Evolutionary conservation across 257 asterid genomes (phyloP).

Genomic region (Petunia axillaris): DNA sequence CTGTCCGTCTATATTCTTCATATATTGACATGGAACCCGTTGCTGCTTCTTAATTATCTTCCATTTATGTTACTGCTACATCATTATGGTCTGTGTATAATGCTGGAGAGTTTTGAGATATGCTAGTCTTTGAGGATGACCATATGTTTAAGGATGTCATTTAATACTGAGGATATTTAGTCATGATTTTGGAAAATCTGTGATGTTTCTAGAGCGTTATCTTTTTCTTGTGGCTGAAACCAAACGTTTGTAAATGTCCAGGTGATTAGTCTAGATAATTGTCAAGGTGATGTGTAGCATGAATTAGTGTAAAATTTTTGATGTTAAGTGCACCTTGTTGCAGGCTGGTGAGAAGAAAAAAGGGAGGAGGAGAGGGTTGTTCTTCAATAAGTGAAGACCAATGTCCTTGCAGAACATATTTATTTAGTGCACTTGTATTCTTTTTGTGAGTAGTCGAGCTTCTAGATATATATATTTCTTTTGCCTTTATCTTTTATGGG

Average conservation of each 20-base stretch:
- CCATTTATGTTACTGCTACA: background rate
- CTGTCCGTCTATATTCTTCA: background rate
- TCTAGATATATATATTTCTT: slow-evolving; percentile 18
- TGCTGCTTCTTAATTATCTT: background rate
- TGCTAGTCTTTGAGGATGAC: background rate
- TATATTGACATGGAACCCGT: background rate
- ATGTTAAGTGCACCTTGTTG: slow-evolving; percentile 25
- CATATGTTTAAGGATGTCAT: background rate
- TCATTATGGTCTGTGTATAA: background rate
- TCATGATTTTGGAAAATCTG: background rate
- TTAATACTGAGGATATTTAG: background rate
- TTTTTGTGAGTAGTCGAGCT: slow-evolving; percentile 17
- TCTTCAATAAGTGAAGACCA: slow-evolving; percentile 58
- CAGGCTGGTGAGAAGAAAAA: slow-evolving; percentile 91
- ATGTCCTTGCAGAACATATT: slow-evolving; percentile 9
- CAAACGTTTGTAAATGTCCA: background rate
- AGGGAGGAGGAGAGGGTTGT: slow-evolving; percentile 66
- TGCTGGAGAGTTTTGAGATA: background rate
- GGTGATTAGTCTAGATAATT: background rate
- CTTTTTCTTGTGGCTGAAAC: background rate
- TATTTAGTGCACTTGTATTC: slow-evolving; percentile 22
- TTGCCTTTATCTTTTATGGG: background rate
- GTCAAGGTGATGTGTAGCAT: background rate
- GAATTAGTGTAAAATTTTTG: background rate
- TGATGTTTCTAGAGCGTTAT: background rate